These are phyloP conservation scores for Penicillium salamii DNA, from an alignment of 495 filamentous ascomycete species.

Conservation along the genomic window DNA sequence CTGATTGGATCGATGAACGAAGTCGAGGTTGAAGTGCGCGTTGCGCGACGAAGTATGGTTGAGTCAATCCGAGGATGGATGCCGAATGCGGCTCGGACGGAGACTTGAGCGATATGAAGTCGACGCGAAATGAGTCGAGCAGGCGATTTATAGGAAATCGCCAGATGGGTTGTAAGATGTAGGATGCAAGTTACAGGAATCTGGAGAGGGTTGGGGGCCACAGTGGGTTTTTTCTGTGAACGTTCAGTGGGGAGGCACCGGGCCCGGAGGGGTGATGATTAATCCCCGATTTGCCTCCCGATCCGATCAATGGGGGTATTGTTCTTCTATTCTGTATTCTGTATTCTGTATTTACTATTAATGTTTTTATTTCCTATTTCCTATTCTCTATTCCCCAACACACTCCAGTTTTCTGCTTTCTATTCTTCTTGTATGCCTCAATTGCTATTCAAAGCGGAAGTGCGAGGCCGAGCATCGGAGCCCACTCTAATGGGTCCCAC, in stretches of 20 bases:
- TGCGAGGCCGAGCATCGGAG: slow-evolving; percentile 16
- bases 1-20: slow-evolving; percentile 3
- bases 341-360: neutral
- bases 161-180: neutral
- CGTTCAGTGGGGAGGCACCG: slow-evolving; percentile 8
- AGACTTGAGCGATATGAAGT: neutral
- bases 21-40: slow-evolving; percentile 4
- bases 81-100: slow-evolving; percentile 22
- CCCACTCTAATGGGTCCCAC: slow-evolving; percentile 6
- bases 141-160: neutral
- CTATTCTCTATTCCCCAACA: neutral
- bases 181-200: neutral
- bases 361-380: neutral
- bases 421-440: neutral
- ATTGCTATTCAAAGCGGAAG: neutral
- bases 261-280: slow-evolving; percentile 20
- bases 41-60: slow-evolving; percentile 8
- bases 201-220: slow-evolving; percentile 9
- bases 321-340: neutral
- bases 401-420: neutral
- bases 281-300: slow-evolving; percentile 13
- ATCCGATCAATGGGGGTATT: neutral
- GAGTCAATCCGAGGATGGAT: slow-evolving; percentile 8
- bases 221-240: slow-evolving; percentile 16
- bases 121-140: neutral